Evolutionary conservation across 495 filamentous ascomycete genomes (phyloP).

Genomic region (Penicillium nucicola): DNA sequence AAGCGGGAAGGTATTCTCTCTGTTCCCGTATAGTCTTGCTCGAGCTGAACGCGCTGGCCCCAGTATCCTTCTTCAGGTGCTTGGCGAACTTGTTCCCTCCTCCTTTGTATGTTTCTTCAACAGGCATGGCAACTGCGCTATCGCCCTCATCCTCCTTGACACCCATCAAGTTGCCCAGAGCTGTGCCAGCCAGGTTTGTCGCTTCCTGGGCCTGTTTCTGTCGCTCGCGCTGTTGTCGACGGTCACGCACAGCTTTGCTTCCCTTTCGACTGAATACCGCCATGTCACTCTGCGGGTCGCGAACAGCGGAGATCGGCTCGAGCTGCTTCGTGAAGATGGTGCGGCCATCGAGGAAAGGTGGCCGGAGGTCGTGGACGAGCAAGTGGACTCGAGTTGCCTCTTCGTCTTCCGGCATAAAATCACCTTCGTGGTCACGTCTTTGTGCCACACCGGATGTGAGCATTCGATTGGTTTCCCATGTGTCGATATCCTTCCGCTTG

Average conservation of each 20-base stretch:
- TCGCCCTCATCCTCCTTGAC: slow-evolving; percentile 93
- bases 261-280: slow-evolving; percentile 97
- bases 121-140: slow-evolving; percentile 72
- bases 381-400: slow-evolving; percentile 89
- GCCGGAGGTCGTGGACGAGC: slow-evolving; percentile 88
- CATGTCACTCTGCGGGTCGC: slow-evolving; percentile 97
- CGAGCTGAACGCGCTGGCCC: slow-evolving; percentile 87
- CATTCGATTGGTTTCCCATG: slow-evolving; percentile 99
- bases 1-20: slow-evolving; percentile 90
- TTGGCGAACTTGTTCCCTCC: slow-evolving; percentile 79
- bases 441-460: slow-evolving; percentile 94
- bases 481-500: slow-evolving; percentile 91
- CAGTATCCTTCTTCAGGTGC: slow-evolving; percentile 84
- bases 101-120: slow-evolving; percentile 64
- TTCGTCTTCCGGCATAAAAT: slow-evolving; percentile 87
- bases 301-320: slow-evolving; percentile 89
- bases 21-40: slow-evolving; percentile 91
- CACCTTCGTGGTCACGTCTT: slow-evolving; percentile 71
- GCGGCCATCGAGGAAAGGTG: slow-evolving; percentile 92
- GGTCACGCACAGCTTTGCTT: slow-evolving; percentile 87
- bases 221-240: slow-evolving; percentile 85
- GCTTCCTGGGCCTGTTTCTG: slow-evolving; percentile 95
- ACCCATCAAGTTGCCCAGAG: slow-evolving; percentile 90
- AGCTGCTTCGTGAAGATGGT: slow-evolving; percentile 97
- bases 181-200: slow-evolving; percentile 88